These are phyloP conservation scores for Chaetomium olivaceum DNA, from an alignment of 2,329 filamentous ascomycete species.

Conservation along the genomic window DNA sequence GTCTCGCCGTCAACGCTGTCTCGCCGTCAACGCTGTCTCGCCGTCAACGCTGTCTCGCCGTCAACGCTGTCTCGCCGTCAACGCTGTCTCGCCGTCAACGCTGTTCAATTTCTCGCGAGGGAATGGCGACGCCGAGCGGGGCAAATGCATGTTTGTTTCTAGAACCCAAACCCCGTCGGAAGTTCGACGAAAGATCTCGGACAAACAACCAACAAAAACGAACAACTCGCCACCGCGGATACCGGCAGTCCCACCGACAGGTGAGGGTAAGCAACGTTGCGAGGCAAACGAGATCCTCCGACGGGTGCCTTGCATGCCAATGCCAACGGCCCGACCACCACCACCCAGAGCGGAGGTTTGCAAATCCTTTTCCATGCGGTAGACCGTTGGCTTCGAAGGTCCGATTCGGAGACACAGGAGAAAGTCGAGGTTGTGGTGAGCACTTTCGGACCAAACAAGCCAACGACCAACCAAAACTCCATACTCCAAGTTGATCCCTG, in stretches of 20 bases:
- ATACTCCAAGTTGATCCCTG: background rate
- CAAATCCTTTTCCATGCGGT: slow-evolving; percentile 14
- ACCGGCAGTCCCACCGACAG: background rate
- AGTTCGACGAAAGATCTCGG: background rate
- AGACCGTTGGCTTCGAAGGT: background rate
- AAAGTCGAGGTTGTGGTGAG: slow-evolving; percentile 1
- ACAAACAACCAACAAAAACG: background rate
- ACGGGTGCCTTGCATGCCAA: slow-evolving; percentile 12
- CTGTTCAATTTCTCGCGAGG: background rate
- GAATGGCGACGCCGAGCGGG: background rate
- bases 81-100: no score
- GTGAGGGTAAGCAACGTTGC: slow-evolving; percentile 13
- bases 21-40: no score
- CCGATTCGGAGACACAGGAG: background rate
- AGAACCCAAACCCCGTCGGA: background rate
- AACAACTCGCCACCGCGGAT: slow-evolving; percentile 1
- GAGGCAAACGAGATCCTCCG: slow-evolving; percentile 1
- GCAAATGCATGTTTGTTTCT: slow-evolving; percentile 1
- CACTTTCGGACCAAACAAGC: slow-evolving; percentile 3
- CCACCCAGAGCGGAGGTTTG: slow-evolving; percentile 14
- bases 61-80: no score
- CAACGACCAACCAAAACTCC: slow-evolving; percentile 4
- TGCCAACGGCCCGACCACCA: background rate
- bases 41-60: no score
- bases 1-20: no score